Conservation (phyloP, 1,284 basidiomycete genomes). For the Stygiomarasmius scandens region DNA sequence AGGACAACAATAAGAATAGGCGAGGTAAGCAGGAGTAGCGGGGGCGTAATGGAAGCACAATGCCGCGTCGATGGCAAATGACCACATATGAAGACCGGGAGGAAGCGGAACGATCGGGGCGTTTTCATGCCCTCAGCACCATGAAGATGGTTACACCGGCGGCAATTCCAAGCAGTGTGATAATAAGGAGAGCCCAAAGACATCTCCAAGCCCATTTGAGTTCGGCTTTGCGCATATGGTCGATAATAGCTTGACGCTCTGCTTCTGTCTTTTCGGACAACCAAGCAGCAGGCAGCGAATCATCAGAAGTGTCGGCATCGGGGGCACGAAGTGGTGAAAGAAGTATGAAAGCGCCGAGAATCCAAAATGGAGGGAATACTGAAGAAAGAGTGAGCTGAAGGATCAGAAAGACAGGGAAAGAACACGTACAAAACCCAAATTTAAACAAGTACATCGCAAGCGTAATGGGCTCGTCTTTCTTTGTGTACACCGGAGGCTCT, state of each 20-base stretch:
- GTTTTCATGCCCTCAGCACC: background rate
- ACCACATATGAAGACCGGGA: no score
- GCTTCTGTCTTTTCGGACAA: no score
- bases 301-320: slow-evolving; percentile 1
- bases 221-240: slow-evolving; percentile 38
- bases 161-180: slow-evolving; percentile 24
- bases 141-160: slow-evolving; percentile 18
- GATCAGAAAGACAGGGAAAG: background rate
- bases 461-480: slow-evolving; percentile 35
- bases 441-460: slow-evolving; percentile 47
- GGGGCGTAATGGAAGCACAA: no score
- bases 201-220: slow-evolving; percentile 45
- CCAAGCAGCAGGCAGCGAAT: background rate
- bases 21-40: no score
- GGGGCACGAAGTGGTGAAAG: slow-evolving; percentile 32
- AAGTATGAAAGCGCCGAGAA: slow-evolving; percentile 35
- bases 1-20: no score
- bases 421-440: slow-evolving; percentile 43
- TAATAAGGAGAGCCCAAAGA: slow-evolving; percentile 25
- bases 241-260: no score
- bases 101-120: no score
- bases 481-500: slow-evolving; percentile 28
- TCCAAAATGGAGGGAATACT: slow-evolving; percentile 43
- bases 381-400: slow-evolving; percentile 5
- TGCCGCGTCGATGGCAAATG: no score